Evolutionary conservation across 495 filamentous ascomycete genomes (phyloP).

Genomic region (Barbatosphaeria neglecta): DNA sequence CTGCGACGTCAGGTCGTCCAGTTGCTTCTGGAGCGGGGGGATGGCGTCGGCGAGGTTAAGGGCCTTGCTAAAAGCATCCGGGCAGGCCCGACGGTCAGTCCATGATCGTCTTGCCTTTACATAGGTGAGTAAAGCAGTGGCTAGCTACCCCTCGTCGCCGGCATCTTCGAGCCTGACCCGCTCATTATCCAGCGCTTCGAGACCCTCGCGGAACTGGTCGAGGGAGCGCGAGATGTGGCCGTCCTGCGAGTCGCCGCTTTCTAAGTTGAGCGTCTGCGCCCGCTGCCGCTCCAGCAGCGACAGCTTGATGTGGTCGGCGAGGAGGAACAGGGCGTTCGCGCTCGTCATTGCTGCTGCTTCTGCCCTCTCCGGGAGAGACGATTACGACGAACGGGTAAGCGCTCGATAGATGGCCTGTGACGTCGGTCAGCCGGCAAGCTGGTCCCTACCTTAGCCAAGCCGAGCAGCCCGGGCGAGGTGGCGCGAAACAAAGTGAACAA

Average conservation of each 20-base stretch:
- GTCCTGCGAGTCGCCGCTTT: conserved; percentile 64
- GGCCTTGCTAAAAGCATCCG: conserved; percentile 23
- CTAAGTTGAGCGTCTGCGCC: conserved; percentile 71
- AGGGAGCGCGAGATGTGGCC: conserved; percentile 82
- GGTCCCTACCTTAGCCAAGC: no score
- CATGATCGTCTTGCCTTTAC: background rate
- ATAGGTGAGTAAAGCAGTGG: background rate
- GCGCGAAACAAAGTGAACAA: background rate
- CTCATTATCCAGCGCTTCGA: conserved; percentile 63
- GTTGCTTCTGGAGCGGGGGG: conserved; percentile 43
- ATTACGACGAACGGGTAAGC: no score
- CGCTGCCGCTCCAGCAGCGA: conserved; percentile 80
- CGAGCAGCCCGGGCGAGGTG: background rate
- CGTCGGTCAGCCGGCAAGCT: no score
- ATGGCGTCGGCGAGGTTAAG: conserved; percentile 35
- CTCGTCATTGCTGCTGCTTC: conserved; percentile 31
- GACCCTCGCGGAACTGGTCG: conserved; percentile 71
- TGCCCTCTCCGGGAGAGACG: background rate
- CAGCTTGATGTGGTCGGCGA: conserved; percentile 70
- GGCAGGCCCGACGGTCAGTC: conserved; percentile 7
- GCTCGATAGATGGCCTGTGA: no score
- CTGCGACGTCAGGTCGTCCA: conserved; percentile 45
- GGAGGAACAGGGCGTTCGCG: conserved; percentile 55
- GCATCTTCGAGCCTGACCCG: conserved; percentile 46
- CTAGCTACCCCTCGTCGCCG: conserved; percentile 43